Evolutionary conservation across 2,329 filamentous ascomycete genomes (phyloP).

Genomic region (Epicoccum nigrum): DNA sequence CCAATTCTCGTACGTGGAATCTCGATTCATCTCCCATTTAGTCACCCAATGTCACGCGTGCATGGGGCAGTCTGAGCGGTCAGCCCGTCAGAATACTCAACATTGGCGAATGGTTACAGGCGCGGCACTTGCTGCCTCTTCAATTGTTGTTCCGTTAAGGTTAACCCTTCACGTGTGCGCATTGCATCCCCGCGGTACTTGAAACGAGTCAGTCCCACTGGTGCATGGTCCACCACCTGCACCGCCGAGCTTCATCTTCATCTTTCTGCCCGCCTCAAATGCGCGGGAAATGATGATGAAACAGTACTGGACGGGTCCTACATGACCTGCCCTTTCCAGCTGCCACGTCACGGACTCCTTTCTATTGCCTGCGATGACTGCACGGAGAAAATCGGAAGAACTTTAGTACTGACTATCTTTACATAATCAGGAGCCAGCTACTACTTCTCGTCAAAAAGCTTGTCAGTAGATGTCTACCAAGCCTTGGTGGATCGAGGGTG

Average conservation of each 20-base stretch:
- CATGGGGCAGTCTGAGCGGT: slow-evolving; percentile 24
- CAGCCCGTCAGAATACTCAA: slow-evolving; percentile 8
- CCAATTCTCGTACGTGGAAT: slow-evolving; percentile 55
- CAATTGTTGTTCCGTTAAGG: slow-evolving; percentile 38
- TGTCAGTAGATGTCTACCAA: slow-evolving; percentile 74
- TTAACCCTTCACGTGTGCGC: slow-evolving; percentile 32
- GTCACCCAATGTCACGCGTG: slow-evolving; percentile 26
- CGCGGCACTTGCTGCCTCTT: slow-evolving; percentile 16
- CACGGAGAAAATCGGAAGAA: slow-evolving; percentile 20
- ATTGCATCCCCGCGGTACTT: slow-evolving; percentile 23
- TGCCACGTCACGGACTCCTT: slow-evolving; percentile 20
- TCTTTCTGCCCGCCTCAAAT: slow-evolving; percentile 7
- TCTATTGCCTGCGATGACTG: neutral
- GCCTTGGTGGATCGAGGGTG: slow-evolving; percentile 74
- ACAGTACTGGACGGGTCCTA: slow-evolving; percentile 7
- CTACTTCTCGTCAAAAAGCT: slow-evolving; percentile 66
- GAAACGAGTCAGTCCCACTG: slow-evolving; percentile 14
- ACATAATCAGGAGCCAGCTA: slow-evolving; percentile 70
- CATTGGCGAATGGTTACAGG: slow-evolving; percentile 10
- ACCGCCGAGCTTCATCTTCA: slow-evolving; percentile 26
- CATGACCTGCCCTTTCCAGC: slow-evolving; percentile 7
- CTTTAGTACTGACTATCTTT: slow-evolving; percentile 27
- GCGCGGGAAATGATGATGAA: slow-evolving; percentile 6
- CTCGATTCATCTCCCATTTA: slow-evolving; percentile 19
- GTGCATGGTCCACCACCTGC: slow-evolving; percentile 14